Conservation (phyloP, 2,329 filamentous ascomycete species). For the Didymella lethalis region DNA sequence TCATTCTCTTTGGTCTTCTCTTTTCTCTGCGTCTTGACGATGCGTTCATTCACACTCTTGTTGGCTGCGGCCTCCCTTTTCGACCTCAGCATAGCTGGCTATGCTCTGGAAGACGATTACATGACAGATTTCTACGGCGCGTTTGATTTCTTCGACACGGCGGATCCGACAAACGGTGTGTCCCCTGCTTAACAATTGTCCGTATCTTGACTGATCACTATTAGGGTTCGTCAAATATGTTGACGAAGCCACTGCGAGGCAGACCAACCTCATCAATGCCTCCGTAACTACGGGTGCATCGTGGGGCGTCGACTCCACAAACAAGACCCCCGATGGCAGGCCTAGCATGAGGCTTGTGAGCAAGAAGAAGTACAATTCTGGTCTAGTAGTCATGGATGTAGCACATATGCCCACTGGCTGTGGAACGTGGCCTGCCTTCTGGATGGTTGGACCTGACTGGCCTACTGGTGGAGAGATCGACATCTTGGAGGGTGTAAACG, state of each 20-base stretch:
- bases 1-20: slow-evolving; percentile 28
- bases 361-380: slow-evolving; percentile 57
- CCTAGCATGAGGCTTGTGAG: slow-evolving; percentile 58
- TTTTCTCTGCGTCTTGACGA: slow-evolving; percentile 39
- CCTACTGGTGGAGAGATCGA: slow-evolving; percentile 57
- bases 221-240: slow-evolving; percentile 54
- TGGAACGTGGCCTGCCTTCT: slow-evolving; percentile 61
- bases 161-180: slow-evolving; percentile 56
- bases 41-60: slow-evolving; percentile 47
- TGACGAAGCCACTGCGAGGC: slow-evolving; percentile 48
- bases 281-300: slow-evolving; percentile 49
- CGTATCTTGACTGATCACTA: slow-evolving; percentile 12
- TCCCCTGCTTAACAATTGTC: neutral
- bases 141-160: slow-evolving; percentile 55
- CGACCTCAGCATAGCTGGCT: slow-evolving; percentile 51
- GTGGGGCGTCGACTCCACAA: slow-evolving; percentile 57
- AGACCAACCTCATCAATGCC: slow-evolving; percentile 51
- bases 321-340: slow-evolving; percentile 50
- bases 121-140: slow-evolving; percentile 55
- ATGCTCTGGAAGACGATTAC: slow-evolving; percentile 53
- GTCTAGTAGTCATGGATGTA: slow-evolving; percentile 60
- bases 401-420: slow-evolving; percentile 61
- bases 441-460: slow-evolving; percentile 45
- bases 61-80: slow-evolving; percentile 45
- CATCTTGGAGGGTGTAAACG: slow-evolving; percentile 59